phyloP scores from a whole-genome alignment of 495 filamentous ascomycete genomes.

The Pyrenula aspistea region DNA sequence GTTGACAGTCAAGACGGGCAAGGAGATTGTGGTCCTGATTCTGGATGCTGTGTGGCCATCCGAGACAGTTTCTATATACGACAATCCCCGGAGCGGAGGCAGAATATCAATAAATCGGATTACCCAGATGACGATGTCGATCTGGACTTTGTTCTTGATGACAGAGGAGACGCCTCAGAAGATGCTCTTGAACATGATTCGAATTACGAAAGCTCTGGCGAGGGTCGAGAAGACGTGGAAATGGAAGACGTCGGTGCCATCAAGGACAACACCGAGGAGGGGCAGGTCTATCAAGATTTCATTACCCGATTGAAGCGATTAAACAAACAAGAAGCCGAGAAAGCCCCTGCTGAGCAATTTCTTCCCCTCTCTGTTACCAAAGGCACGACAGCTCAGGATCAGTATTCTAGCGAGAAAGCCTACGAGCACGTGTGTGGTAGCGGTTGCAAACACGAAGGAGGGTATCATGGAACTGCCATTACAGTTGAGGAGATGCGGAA shows the following conservation, averaged over 20 bases:
- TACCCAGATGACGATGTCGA: constrained; percentile 2
- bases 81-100: too few species aligned
- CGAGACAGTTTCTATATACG: not conserved
- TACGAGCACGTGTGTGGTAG: constrained; percentile 11
- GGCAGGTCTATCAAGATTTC: constrained; percentile 4
- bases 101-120: not conserved
- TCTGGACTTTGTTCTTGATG: constrained; percentile 1
- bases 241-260: not conserved
- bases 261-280: not conserved
- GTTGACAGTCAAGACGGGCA: not conserved
- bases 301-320: not conserved
- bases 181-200: constrained; percentile 8
- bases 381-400: not conserved
- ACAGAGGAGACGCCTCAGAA: constrained; percentile 1
- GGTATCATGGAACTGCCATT: constrained; percentile 13
- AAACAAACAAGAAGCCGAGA: not conserved
- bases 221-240: not conserved
- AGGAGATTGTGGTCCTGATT: not conserved
- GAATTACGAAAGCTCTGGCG: constrained; percentile 1
- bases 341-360: not conserved
- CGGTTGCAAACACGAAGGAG: constrained; percentile 4
- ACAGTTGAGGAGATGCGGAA: constrained; percentile 16
- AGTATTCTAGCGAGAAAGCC: not conserved
- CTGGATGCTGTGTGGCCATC: not conserved
- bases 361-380: not conserved